These are phyloP conservation scores for Claviceps maximensis DNA, from an alignment of 2,329 filamentous ascomycete species.

Conservation along the genomic window DNA sequence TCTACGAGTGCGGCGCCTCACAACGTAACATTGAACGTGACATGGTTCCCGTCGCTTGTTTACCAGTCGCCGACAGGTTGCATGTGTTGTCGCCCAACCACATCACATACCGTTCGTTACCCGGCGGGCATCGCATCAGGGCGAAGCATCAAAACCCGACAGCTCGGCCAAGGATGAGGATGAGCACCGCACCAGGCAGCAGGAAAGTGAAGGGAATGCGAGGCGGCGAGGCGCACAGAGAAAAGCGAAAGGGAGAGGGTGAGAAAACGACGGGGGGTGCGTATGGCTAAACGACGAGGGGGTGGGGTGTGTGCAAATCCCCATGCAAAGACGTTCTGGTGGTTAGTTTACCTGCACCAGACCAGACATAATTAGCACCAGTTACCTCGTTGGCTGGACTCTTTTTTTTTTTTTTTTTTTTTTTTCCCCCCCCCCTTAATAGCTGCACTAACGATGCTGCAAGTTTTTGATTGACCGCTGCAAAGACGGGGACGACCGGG, in stretches of 20 bases:
- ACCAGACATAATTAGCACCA: too few relatives aligned
- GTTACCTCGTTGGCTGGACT: too few relatives aligned
- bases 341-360: too few relatives aligned
- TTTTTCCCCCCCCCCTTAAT: background rate
- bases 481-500: too few relatives aligned
- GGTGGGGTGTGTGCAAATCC: too few relatives aligned
- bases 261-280: too few relatives aligned
- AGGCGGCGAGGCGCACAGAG: background rate
- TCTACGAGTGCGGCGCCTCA: too few relatives aligned
- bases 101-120: background rate
- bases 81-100: slow-evolving; percentile 4
- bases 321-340: too few relatives aligned
- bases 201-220: background rate
- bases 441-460: too few relatives aligned
- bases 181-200: background rate
- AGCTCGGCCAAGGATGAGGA: background rate
- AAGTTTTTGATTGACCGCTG: too few relatives aligned
- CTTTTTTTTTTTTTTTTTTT: background rate
- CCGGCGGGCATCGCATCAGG: background rate
- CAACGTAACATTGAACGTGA: background rate
- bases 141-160: background rate
- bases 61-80: slow-evolving; percentile 4
- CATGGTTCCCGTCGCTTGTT: background rate
- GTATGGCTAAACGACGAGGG: too few relatives aligned
- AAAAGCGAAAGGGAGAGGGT: background rate